These are phyloP conservation scores for Pseudoperonospora humuli DNA, from an alignment of 352 stramenopile species.

Conservation along the genomic window DNA sequence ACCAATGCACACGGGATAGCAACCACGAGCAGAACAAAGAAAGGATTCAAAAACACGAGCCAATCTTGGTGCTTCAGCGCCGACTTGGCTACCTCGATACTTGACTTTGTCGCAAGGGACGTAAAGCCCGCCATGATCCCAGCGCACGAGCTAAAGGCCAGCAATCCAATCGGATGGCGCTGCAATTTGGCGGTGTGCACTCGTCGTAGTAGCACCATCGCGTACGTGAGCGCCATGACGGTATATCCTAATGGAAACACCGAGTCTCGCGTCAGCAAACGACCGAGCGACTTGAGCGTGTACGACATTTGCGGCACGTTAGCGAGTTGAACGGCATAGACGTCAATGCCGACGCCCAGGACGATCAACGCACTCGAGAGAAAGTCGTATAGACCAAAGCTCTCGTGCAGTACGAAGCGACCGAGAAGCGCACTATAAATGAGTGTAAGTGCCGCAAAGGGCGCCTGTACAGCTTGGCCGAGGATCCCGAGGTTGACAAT, in stretches of 20 bases:
- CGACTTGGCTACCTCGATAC: conserved; percentile 57
- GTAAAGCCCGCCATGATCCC: conserved; percentile 75
- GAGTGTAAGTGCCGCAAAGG: conserved; percentile 72
- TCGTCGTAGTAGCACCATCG: conserved; percentile 40
- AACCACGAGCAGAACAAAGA: conserved; percentile 57
- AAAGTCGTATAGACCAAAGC: conserved; percentile 39
- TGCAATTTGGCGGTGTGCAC: conserved; percentile 50
- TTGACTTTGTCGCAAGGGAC: conserved; percentile 68
- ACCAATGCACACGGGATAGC: conserved; percentile 51
- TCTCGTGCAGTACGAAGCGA: conserved; percentile 53
- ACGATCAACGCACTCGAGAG: conserved; percentile 59
- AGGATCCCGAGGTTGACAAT: conserved; percentile 68
- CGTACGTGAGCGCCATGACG: conserved; percentile 38
- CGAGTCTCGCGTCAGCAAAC: conserved; percentile 46
- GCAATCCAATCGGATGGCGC: conserved; percentile 37
- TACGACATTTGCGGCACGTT: conserved; percentile 39
- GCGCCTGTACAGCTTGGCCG: conserved; percentile 64
- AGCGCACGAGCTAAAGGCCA: conserved; percentile 65
- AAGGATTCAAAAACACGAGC: conserved; percentile 53
- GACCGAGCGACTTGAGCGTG: conserved; percentile 42
- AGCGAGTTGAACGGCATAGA: conserved; percentile 46
- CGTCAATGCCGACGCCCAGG: conserved; percentile 48
- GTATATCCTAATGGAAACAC: conserved; percentile 50
- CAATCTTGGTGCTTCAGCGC: conserved; percentile 24
- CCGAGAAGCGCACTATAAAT: conserved; percentile 72